Evolutionary conservation across 2,329 filamentous ascomycete genomes (phyloP).

Genomic region (Coleophoma crateriformis): DNA sequence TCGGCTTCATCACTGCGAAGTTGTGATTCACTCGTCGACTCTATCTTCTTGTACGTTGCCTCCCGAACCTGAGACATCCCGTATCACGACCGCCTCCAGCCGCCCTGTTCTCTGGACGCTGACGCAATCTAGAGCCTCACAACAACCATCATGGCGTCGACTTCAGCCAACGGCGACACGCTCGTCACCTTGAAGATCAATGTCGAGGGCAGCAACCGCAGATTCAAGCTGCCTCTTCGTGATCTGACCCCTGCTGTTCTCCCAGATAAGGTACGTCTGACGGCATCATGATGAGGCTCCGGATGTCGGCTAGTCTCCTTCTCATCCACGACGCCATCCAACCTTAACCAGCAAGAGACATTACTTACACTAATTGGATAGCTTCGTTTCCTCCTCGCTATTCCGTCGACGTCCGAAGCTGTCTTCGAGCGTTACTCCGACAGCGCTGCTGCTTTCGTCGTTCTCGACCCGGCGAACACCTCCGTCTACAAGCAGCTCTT

Average conservation of each 20-base stretch:
- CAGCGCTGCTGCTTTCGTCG: conserved; percentile 75
- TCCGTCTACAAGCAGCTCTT: conserved; percentile 95
- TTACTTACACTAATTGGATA: conserved; percentile 28
- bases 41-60: not conserved
- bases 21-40: not conserved
- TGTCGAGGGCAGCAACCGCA: conserved; percentile 68
- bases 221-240: conserved; percentile 84
- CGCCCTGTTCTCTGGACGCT: conserved; percentile 6
- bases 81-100: conserved; percentile 18
- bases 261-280: conserved; percentile 70
- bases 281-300: conserved; percentile 11
- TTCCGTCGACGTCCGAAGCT: conserved; percentile 56
- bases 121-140: conserved; percentile 14
- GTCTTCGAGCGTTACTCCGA: conserved; percentile 93
- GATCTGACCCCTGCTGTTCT: conserved; percentile 73
- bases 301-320: conserved; percentile 3
- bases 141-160: conserved; percentile 24
- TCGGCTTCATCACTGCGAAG: not conserved
- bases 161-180: conserved; percentile 50
- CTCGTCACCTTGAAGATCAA: conserved; percentile 81
- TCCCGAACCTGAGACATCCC: conserved; percentile 10
- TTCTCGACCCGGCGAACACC: conserved; percentile 70
- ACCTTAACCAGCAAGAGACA: not conserved
- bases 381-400: conserved; percentile 64
- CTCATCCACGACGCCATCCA: not conserved